phyloP scores from a whole-genome alignment of 2,329 filamentous ascomycete genomes.

The Fusarium begoniae region DNA sequence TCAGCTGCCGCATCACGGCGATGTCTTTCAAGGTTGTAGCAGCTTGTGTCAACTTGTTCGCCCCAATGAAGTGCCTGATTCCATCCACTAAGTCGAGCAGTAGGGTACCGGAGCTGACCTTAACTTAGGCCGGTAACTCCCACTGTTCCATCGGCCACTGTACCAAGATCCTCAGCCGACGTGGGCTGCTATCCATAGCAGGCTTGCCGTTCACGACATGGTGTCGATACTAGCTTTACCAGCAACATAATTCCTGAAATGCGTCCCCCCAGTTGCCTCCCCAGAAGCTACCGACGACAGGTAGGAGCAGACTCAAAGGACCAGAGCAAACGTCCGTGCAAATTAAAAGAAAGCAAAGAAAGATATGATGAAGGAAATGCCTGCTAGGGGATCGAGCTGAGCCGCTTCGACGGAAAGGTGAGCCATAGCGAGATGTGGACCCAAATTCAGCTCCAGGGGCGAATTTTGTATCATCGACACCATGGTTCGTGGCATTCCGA shows the following conservation, averaged over 20 bases:
- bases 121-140: constrained; percentile 14
- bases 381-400: constrained; percentile 46
- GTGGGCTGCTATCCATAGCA: background rate
- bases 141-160: constrained; percentile 1
- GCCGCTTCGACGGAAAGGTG: constrained; percentile 50
- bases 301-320: constrained; percentile 42
- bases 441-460: constrained; percentile 24
- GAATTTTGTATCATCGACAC: constrained; percentile 22
- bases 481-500: constrained; percentile 19
- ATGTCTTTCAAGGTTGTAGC: background rate
- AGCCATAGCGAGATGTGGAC: constrained; percentile 2
- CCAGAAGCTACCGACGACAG: constrained; percentile 48
- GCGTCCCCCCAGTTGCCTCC: constrained; percentile 44
- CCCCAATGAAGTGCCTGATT: background rate
- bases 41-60: background rate
- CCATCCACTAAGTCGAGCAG: constrained; percentile 2
- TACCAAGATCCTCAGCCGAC: background rate
- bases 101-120: constrained; percentile 22
- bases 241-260: background rate
- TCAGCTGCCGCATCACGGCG: background rate
- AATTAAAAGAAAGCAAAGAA: constrained; percentile 41
- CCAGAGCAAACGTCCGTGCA: constrained; percentile 34
- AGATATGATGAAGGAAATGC: constrained; percentile 42
- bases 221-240: constrained; percentile 9
- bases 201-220: background rate